Conservation (phyloP, 352 stramenopile species). For the Globisporangium camurandrum region DNA sequence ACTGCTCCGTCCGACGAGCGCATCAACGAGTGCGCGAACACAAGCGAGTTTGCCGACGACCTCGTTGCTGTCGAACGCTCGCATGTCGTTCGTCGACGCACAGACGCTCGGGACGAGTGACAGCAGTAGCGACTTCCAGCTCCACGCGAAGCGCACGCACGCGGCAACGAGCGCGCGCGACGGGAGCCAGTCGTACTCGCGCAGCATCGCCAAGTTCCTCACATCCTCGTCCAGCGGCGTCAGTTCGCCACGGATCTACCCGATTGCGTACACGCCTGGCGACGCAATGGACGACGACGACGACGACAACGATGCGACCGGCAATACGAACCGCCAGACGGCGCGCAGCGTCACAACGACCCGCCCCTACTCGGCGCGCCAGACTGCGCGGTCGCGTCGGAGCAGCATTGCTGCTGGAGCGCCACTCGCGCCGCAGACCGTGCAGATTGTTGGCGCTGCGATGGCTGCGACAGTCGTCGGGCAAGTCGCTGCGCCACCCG, state of each 20-base stretch:
- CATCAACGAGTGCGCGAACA: no score
- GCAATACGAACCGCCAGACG: no score
- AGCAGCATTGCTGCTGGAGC: not conserved
- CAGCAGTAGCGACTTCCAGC: no score
- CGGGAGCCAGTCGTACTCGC: constrained; percentile 1
- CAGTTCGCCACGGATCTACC: constrained; percentile 4
- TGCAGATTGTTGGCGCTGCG: constrained; percentile 8
- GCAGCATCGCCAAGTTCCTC: constrained; percentile 1
- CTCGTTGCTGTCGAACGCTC: no score
- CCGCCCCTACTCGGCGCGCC: not conserved
- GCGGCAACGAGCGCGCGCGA: no score
- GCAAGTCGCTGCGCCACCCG: not conserved
- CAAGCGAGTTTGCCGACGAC: no score
- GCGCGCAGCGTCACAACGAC: not conserved
- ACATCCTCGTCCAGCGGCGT: not conserved
- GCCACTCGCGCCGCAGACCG: constrained; percentile 7
- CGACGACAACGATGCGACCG: not conserved
- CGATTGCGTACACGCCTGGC: constrained; percentile 1
- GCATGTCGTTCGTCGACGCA: no score
- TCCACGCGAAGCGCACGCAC: no score
- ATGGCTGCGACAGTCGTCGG: not conserved
- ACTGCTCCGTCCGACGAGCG: no score
- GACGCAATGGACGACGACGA: not conserved
- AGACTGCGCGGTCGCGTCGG: not conserved
- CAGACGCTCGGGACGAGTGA: no score